Conservation (phyloP, 805 yeast genomes). For the Sugiyamaella americana region DNA sequence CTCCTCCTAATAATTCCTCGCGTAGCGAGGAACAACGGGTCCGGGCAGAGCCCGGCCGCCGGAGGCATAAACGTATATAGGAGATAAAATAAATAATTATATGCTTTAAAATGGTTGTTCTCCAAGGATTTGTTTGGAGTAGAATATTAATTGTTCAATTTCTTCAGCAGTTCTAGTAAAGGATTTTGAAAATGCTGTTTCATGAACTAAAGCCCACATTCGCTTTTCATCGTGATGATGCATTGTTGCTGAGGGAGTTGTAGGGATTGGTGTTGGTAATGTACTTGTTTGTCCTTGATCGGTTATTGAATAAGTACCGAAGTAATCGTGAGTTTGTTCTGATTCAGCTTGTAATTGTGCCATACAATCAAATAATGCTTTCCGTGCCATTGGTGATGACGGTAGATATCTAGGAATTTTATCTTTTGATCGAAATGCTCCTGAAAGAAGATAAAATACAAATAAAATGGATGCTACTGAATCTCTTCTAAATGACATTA, state of each 20-base stretch:
- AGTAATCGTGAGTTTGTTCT: not conserved
- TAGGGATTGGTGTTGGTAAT: not conserved
- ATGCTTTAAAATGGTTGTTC: constrained; percentile 30
- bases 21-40: too few relatives aligned
- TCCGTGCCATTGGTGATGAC: constrained; percentile 39
- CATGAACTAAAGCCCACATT: constrained; percentile 45
- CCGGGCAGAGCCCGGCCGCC: too few relatives aligned
- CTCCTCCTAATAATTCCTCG: too few relatives aligned
- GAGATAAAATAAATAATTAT: not conserved
- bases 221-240: constrained; percentile 20
- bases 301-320: not conserved
- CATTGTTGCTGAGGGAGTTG: too few relatives aligned
- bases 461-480: constrained; percentile 43
- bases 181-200: constrained; percentile 44
- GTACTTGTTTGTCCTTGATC: not conserved
- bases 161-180: constrained; percentile 43
- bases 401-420: constrained; percentile 43
- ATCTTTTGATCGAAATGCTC: constrained; percentile 36
- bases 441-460: constrained; percentile 39
- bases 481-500: constrained; percentile 42
- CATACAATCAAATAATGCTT: not conserved
- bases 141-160: constrained; percentile 34
- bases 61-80: constrained; percentile 1
- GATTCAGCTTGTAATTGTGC: not conserved
- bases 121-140: constrained; percentile 41